Evolutionary conservation across 1,284 basidiomycete species (phyloP).

Genomic region (Ganoderma resinaceum): DNA sequence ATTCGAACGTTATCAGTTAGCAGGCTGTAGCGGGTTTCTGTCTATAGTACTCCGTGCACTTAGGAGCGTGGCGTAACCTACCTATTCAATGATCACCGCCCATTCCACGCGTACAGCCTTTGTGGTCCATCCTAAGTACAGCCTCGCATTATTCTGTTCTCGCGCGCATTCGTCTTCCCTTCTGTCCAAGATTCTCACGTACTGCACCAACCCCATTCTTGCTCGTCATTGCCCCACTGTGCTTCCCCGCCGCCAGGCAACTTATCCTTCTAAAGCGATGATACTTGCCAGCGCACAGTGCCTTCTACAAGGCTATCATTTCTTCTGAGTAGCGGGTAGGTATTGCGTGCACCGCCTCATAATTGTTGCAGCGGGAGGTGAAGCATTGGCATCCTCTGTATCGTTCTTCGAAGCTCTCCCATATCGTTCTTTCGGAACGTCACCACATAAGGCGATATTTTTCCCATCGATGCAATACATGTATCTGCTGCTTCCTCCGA

Average conservation of each 20-base stretch:
- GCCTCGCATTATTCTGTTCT: neutral
- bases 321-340: neutral
- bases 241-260: neutral
- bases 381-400: neutral
- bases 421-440: neutral
- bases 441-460: neutral
- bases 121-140: neutral
- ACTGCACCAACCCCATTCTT: neutral
- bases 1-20: neutral
- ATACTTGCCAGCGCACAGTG: neutral
- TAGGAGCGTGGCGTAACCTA: neutral
- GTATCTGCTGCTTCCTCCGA: neutral
- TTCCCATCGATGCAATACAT: neutral
- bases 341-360: neutral
- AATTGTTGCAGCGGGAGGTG: neutral
- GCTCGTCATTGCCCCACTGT: neutral
- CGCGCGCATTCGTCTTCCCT: no score
- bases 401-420: neutral
- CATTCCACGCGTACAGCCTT: neutral
- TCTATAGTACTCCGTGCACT: neutral
- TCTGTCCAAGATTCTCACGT: neutral
- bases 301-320: neutral
- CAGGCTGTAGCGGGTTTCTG: neutral
- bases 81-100: neutral
- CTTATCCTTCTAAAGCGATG: neutral